phyloP scores from a whole-genome alignment of 1,284 basidiomycete genomes.

The Filobasidium uniguttulatum region DNA sequence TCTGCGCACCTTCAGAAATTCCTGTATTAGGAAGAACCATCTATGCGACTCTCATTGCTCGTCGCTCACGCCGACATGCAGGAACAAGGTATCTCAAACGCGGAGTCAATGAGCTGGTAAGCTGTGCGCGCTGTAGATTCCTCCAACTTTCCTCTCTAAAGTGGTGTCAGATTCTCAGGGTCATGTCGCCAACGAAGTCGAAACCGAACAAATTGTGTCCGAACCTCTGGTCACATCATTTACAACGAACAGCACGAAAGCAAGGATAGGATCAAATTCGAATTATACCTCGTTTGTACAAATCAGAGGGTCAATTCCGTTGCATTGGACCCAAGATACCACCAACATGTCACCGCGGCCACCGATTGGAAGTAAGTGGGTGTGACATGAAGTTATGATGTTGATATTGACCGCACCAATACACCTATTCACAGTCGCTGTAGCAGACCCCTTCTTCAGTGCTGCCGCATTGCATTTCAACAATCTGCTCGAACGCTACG shows the following conservation, averaged over 20 bases:
- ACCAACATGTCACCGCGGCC: slow-evolving; percentile 82
- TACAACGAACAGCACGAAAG: slow-evolving; percentile 43
- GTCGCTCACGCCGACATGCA: slow-evolving; percentile 87
- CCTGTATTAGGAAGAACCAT: slow-evolving; percentile 79
- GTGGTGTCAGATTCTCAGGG: slow-evolving; percentile 47
- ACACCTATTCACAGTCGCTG: slow-evolving; percentile 49
- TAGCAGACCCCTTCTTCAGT: slow-evolving; percentile 90
- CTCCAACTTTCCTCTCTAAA: no score
- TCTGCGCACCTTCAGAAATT: slow-evolving; percentile 48
- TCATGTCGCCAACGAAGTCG: slow-evolving; percentile 97
- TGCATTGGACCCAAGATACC: slow-evolving; percentile 91
- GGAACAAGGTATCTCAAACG: slow-evolving; percentile 91
- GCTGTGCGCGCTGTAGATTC: no score
- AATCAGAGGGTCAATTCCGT: slow-evolving; percentile 88
- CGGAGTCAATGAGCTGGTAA: slow-evolving; percentile 63
- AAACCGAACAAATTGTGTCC: slow-evolving; percentile 96
- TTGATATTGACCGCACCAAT: not conserved
- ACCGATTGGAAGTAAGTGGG: slow-evolving; percentile 74
- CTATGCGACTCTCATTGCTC: slow-evolving; percentile 85
- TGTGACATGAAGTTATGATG: not conserved
- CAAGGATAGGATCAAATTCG: slow-evolving; percentile 31
- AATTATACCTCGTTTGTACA: slow-evolving; percentile 93
- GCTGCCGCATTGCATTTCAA: slow-evolving; percentile 87
- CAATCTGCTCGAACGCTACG: slow-evolving; percentile 78
- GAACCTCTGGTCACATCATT: slow-evolving; percentile 87